Conservation (phyloP, 2,329 filamentous ascomycete genomes). For the Neofusicoccum cordaticola region DNA sequence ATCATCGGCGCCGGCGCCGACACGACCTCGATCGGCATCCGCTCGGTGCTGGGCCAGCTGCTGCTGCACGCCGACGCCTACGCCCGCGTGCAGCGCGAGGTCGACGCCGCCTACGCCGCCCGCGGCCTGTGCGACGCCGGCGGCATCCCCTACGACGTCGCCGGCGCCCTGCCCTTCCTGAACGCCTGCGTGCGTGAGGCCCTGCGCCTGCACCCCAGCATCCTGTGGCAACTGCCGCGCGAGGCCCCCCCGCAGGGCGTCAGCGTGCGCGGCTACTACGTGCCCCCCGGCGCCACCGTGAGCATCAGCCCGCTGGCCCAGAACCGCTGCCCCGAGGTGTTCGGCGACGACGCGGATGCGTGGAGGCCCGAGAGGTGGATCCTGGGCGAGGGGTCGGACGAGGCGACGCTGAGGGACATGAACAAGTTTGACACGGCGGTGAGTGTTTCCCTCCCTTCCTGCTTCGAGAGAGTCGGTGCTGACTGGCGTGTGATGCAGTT, state of each 20-base stretch:
- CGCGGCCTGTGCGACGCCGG: neutral
- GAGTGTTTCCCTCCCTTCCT: neutral
- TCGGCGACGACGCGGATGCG: constrained; percentile 43
- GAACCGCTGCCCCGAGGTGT: constrained; percentile 42
- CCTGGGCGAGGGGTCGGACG: neutral
- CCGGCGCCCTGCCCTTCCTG: constrained; percentile 50
- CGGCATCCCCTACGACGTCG: neutral
- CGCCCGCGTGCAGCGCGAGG: neutral
- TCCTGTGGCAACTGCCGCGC: constrained; percentile 36
- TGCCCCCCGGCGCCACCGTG: constrained; percentile 31
- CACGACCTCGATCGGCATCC: constrained; percentile 51
- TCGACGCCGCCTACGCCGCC: neutral
- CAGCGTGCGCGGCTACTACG: constrained; percentile 33
- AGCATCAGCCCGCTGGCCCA: constrained; percentile 33
- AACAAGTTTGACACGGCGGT: neutral
- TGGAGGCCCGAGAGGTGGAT: constrained; percentile 46
- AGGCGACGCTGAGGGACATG: neutral
- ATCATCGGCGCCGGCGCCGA: constrained; percentile 36
- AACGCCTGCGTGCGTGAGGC: constrained; percentile 55
- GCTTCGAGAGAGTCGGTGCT: too few species aligned
- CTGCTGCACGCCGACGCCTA: neutral
- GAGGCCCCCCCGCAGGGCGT: constrained; percentile 37
- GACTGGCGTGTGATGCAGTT: constrained; percentile 21
- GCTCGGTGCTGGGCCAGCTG: constrained; percentile 46
- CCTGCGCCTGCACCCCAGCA: constrained; percentile 53